phyloP scores from a whole-genome alignment of 306 rosid species.

The Corylus americana region DNA sequence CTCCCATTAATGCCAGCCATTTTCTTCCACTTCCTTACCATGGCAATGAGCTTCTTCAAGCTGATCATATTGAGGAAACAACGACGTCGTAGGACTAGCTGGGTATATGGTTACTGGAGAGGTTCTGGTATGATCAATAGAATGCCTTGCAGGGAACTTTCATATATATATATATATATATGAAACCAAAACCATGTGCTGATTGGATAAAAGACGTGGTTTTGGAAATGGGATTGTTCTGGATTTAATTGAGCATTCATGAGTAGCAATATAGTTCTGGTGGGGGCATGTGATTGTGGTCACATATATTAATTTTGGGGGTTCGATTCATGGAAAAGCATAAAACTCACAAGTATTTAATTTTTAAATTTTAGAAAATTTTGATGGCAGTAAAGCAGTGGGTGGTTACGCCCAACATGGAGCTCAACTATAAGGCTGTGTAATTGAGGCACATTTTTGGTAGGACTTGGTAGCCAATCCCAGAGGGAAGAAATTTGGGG shows the following conservation, averaged over 20 bases:
- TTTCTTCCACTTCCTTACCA: slow-evolving; percentile 37
- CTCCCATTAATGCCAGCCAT: slow-evolving; percentile 21
- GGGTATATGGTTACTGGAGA: background rate
- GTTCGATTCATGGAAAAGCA: too few species aligned
- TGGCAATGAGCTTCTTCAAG: slow-evolving; percentile 25
- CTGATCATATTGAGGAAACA: slow-evolving; percentile 12
- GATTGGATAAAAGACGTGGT: slow-evolving; percentile 21
- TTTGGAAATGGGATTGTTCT: slow-evolving; percentile 32
- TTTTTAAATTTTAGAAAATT: too few species aligned
- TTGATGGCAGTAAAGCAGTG: too few species aligned
- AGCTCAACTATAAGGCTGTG: background rate
- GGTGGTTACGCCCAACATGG: background rate
- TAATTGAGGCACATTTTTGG: background rate
- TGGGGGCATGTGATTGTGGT: slow-evolving; percentile 11
- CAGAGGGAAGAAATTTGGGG: too few species aligned
- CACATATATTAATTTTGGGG: background rate
- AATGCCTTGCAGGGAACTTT: background rate
- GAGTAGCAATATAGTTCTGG: background rate
- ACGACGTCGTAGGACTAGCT: background rate
- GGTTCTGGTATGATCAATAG: background rate
- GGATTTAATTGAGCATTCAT: slow-evolving; percentile 21
- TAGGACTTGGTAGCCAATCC: background rate
- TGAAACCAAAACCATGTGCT: slow-evolving; percentile 36
- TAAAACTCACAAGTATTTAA: background rate
- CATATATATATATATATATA: too few species aligned